phyloP scores from a whole-genome alignment of 208 protist species.

The Crithidia bombi region DNA sequence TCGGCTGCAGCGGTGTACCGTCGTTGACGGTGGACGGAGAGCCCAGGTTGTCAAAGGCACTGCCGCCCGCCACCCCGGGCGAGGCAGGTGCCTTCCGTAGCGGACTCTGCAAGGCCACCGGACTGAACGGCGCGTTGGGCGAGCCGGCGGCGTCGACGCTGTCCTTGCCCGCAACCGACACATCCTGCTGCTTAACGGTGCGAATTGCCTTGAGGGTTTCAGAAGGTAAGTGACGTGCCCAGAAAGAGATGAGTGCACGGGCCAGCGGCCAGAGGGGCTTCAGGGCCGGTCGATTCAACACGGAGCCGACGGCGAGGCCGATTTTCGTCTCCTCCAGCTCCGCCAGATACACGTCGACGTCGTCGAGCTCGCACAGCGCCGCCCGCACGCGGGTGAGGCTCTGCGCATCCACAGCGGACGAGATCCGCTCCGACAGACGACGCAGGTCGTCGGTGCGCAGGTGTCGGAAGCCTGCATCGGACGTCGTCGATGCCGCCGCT shows the following conservation, averaged over 20 bases:
- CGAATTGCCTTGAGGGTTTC: conserved; percentile 70
- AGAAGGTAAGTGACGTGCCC: conserved; percentile 60
- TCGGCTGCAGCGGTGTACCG: conserved; percentile 3
- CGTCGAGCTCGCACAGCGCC: conserved; percentile 60
- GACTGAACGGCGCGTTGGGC: conserved; percentile 21
- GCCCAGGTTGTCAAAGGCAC: conserved; percentile 13
- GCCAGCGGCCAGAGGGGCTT: conserved; percentile 70
- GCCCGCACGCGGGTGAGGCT: conserved; percentile 50
- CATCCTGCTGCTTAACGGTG: conserved; percentile 45
- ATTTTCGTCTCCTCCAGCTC: conserved; percentile 76
- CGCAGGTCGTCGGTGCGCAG: conserved; percentile 41
- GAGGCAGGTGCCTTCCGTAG: conserved; percentile 6
- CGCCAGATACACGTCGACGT: conserved; percentile 50
- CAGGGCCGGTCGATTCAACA: conserved; percentile 47
- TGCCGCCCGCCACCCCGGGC: conserved; percentile 12
- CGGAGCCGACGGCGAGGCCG: conserved; percentile 72
- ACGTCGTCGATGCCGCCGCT: not conserved
- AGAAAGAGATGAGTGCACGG: conserved; percentile 73
- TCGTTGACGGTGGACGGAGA: conserved; percentile 15
- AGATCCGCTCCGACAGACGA: conserved; percentile 48
- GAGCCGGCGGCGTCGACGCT: conserved; percentile 18
- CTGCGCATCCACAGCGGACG: conserved; percentile 38
- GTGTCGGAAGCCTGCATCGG: conserved; percentile 12
- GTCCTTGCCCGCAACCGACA: conserved; percentile 8
- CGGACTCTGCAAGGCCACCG: conserved; percentile 22